Conservation (phyloP, 495 filamentous ascomycete species). For the Trichoderma erinaceum region DNA sequence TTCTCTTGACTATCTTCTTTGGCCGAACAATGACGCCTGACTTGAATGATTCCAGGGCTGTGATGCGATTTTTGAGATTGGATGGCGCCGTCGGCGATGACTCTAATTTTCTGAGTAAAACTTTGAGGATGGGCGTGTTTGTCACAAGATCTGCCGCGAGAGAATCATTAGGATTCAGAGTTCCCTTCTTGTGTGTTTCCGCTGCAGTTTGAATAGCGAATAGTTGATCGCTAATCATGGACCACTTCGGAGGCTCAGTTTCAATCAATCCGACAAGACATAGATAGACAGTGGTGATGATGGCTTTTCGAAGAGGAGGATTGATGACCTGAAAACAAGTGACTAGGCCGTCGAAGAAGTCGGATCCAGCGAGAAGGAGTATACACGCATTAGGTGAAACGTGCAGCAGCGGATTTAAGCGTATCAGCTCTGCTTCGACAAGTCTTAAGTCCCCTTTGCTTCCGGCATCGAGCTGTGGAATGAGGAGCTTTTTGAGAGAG, state of each 20-base stretch:
- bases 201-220: conserved; percentile 70
- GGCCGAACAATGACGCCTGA: conserved; percentile 47
- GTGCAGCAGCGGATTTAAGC: conserved; percentile 47
- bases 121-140: conserved; percentile 50
- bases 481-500: conserved; percentile 38
- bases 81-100: conserved; percentile 29
- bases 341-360: conserved; percentile 72
- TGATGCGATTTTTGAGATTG: conserved; percentile 54
- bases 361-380: conserved; percentile 75
- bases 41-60: conserved; percentile 48
- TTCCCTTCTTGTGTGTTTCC: conserved; percentile 47
- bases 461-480: conserved; percentile 46
- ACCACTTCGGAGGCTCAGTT: conserved; percentile 57
- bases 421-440: conserved; percentile 40
- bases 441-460: conserved; percentile 41
- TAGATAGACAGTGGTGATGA: conserved; percentile 67
- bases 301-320: conserved; percentile 49
- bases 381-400: conserved; percentile 45
- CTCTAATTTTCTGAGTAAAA: conserved; percentile 41
- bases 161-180: conserved; percentile 45
- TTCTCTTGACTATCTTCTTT: conserved; percentile 41
- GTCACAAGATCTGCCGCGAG: conserved; percentile 59
- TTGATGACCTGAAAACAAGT: conserved; percentile 58
- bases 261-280: conserved; percentile 63
- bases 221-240: conserved; percentile 70